phyloP scores from a whole-genome alignment of 2,329 filamentous ascomycete genomes.

The Fusarium sp. region DNA sequence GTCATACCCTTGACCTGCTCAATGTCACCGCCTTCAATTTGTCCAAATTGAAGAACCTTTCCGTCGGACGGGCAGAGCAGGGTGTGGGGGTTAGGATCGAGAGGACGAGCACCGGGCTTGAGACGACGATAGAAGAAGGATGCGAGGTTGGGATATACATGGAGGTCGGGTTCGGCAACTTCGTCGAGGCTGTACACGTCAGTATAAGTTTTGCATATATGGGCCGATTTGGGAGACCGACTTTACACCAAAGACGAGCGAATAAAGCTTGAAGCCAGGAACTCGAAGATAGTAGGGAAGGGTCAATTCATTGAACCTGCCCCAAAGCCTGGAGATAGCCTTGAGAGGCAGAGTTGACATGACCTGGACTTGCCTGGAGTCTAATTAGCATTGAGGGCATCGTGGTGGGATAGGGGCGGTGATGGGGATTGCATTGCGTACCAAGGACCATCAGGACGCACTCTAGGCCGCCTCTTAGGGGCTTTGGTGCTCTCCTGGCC shows the following conservation, averaged over 20 bases:
- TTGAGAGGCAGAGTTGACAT: conserved; percentile 94
- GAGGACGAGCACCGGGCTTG: conserved; percentile 84
- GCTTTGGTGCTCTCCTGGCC: conserved; percentile 52
- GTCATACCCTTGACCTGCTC: conserved; percentile 99
- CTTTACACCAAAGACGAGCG: conserved; percentile 90
- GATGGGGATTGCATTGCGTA: conserved; percentile 47
- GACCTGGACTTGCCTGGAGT: conserved; percentile 79
- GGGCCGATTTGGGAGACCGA: conserved; percentile 43
- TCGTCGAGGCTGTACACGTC: conserved; percentile 73
- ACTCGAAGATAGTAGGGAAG: conserved; percentile 88
- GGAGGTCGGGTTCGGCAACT: conserved; percentile 86
- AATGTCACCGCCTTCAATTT: conserved; percentile 91
- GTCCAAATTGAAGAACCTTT: conserved; percentile 87
- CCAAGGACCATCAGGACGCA: conserved; percentile 87
- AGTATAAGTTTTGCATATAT: conserved; percentile 21
- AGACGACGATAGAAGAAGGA: conserved; percentile 97
- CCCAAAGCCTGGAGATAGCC: conserved; percentile 88
- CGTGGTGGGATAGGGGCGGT: conserved; percentile 19
- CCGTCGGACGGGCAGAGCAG: conserved; percentile 91
- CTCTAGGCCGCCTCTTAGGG: conserved; percentile 64
- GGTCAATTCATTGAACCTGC: conserved; percentile 85
- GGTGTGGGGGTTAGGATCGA: conserved; percentile 81
- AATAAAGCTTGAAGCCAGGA: conserved; percentile 90
- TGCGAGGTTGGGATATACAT: conserved; percentile 88
- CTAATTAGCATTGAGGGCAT: conserved; percentile 24